phyloP scores from a whole-genome alignment of 2,329 filamentous ascomycete species.

The Cercospora sesami region DNA sequence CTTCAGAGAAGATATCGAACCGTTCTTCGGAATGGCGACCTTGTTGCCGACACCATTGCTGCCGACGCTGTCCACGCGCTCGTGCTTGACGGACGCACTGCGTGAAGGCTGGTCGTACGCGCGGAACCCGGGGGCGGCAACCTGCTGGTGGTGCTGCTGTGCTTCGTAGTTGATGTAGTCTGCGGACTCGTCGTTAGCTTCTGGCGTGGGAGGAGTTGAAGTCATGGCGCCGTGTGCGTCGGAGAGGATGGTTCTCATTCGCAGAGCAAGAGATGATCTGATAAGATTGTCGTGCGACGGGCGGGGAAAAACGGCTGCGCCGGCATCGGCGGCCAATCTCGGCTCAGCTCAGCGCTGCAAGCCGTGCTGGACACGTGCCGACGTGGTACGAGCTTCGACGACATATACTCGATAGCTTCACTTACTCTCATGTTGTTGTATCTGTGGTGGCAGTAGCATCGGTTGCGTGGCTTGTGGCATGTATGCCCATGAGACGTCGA shows the following conservation, averaged over 20 bases:
- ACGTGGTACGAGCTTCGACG: background rate
- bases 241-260: conserved; percentile 16
- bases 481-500: background rate
- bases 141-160: conserved; percentile 4
- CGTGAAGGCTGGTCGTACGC: background rate
- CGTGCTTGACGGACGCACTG: background rate
- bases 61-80: conserved; percentile 8
- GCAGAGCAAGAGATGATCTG: conserved; percentile 31
- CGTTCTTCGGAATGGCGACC: conserved; percentile 18
- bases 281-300: conserved; percentile 28
- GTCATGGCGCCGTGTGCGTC: conserved; percentile 22
- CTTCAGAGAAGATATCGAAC: conserved; percentile 8
- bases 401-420: background rate
- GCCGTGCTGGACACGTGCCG: background rate
- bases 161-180: conserved; percentile 5
- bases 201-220: conserved; percentile 20
- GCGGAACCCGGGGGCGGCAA: background rate
- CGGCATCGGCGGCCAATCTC: conserved; percentile 12
- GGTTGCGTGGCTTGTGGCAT: background rate
- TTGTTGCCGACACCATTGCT: conserved; percentile 15
- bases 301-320: background rate
- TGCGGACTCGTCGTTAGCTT: conserved; percentile 25
- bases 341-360: background rate
- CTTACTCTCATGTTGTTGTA: background rate
- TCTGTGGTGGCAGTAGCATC: conserved; percentile 2